Conservation (phyloP, 169 alveolate species). For the Plasmodium vivax region DNA sequence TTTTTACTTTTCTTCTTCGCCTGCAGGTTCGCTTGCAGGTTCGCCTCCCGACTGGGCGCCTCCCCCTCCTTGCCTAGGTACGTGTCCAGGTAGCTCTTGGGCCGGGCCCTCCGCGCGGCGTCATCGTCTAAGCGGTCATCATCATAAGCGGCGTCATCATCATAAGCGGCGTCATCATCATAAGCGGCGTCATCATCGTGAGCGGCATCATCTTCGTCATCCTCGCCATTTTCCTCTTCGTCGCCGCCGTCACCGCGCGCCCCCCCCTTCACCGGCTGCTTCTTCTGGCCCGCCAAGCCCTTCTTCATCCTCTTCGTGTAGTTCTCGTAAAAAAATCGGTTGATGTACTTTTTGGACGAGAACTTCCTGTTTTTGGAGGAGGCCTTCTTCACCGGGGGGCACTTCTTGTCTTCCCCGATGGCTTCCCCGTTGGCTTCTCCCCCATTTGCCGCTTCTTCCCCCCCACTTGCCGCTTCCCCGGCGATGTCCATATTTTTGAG, state of each 20-base stretch:
- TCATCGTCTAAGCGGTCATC: neutral
- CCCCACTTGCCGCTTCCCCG: neutral
- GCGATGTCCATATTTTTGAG: constrained; percentile 10
- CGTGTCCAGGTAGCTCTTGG: constrained; percentile 2
- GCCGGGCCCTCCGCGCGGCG: neutral
- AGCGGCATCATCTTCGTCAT: neutral
- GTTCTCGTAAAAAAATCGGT: constrained; percentile 13
- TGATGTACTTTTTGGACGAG: constrained; percentile 6
- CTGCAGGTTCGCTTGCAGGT: neutral
- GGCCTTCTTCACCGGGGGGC: constrained; percentile 1
- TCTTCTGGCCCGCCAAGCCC: neutral
- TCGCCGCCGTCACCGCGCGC: neutral
- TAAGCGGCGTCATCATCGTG: no score
- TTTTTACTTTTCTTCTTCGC: constrained; percentile 7
- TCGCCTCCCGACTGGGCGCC: neutral
- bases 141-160: neutral
- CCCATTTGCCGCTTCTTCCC: neutral
- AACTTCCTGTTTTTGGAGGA: constrained; percentile 1
- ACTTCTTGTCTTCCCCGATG: neutral
- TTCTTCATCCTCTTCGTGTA: neutral
- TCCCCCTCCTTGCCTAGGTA: neutral
- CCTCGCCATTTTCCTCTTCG: neutral
- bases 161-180: neutral
- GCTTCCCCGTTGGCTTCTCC: neutral
- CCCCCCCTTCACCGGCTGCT: neutral